Conservation (phyloP, 495 filamentous ascomycete species). For the Xylaria sp. region DNA sequence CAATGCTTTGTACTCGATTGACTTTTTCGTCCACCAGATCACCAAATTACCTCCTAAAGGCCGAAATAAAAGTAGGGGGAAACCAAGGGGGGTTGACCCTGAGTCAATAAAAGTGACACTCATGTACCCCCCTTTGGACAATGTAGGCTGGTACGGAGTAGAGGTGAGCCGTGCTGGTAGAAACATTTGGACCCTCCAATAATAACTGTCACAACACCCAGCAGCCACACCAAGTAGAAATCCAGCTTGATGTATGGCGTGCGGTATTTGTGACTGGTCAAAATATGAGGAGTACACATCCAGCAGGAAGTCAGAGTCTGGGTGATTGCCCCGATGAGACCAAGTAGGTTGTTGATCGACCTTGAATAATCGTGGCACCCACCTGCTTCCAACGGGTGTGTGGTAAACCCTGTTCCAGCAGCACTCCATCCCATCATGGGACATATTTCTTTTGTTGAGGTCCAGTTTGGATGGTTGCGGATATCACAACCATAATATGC, state of each 20-base stretch:
- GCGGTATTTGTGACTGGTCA: slow-evolving; percentile 4
- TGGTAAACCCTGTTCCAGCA: neutral
- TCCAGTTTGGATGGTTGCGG: neutral
- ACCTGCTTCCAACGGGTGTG: neutral
- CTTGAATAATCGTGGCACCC: neutral
- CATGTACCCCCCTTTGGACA: neutral
- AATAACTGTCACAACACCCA: neutral
- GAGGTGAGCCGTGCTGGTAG: neutral
- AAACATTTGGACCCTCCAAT: neutral
- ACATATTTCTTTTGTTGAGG: too few relatives aligned
- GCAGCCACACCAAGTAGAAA: slow-evolving; percentile 1
- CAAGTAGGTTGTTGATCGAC: neutral
- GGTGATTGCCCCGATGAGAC: neutral
- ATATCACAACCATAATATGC: neutral
- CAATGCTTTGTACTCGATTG: neutral
- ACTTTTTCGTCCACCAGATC: neutral
- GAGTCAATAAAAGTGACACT: neutral
- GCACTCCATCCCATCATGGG: neutral
- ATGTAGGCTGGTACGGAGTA: neutral
- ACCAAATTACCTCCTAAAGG: neutral
- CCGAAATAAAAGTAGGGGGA: neutral
- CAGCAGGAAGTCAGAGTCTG: neutral
- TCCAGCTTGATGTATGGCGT: neutral
- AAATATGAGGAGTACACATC: neutral
- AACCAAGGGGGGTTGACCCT: neutral